phyloP scores from a whole-genome alignment of 441 rosid species.

The Bruguiera hainesii region DNA sequence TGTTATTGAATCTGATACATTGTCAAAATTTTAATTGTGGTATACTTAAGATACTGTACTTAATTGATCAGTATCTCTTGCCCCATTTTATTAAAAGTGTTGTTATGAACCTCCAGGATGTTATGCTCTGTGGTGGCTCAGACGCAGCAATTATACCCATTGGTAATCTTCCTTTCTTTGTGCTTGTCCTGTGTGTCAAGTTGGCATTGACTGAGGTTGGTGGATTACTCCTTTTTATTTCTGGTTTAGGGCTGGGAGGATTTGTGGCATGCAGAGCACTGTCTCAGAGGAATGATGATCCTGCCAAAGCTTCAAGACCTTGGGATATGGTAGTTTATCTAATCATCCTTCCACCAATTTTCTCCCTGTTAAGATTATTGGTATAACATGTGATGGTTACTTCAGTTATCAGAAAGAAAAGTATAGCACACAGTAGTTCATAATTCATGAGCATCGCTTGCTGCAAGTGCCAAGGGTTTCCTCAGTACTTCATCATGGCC shows the following conservation, averaged over 20 bases:
- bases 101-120: slow-evolving; percentile 43
- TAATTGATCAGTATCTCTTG: not conserved
- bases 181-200: slow-evolving; percentile 9
- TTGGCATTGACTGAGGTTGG: not conserved
- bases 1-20: slow-evolving; percentile 24
- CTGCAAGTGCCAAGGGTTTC: not conserved
- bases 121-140: slow-evolving; percentile 89
- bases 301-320: slow-evolving; percentile 79
- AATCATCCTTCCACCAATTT: not conserved
- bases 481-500: not conserved
- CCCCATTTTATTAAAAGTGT: slow-evolving; percentile 13
- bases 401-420: not conserved
- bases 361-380: not conserved
- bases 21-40: slow-evolving; percentile 5
- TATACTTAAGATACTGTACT: not conserved
- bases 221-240: slow-evolving; percentile 4
- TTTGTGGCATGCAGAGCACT: slow-evolving; percentile 75
- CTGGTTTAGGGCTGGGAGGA: slow-evolving; percentile 67
- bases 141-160: slow-evolving; percentile 70
- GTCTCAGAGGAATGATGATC: slow-evolving; percentile 64
- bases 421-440: not conserved
- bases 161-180: slow-evolving; percentile 38
- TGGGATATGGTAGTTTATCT: slow-evolving; percentile 62
- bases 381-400: not conserved
- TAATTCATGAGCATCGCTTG: no score